Base-by-base conservation (phyloP, 768 basidiomycete genomes). In the Podaxis rugospora region DNA sequence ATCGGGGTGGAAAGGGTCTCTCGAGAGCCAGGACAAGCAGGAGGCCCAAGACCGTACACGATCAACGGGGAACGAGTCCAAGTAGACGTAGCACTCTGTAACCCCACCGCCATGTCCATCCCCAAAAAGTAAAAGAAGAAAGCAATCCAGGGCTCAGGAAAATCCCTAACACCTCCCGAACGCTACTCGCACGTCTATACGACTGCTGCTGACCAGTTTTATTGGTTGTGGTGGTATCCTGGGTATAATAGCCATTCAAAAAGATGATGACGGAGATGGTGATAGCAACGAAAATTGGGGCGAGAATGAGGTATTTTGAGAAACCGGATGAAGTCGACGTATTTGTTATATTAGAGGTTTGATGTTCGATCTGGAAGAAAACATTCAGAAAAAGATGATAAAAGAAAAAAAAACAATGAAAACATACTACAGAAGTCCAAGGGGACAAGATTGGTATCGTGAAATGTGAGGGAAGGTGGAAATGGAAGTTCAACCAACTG, bases 401-500 rank as follows among this genome's bases (percentile, higher is more conserved):
- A 32, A 36, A 46, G 27, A 2, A 23, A 23, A 27, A 40, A 51
- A 5, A 9, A 21, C 32, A 36, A 50, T 23, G 23, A 9, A 35
- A 57, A 55, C 2, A 75, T 62, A 91, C 89, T 68, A 91, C 90
- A 9, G 88, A 90, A 1, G 88, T 82, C 65, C 91, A 92, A 0
- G 89, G 90, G 0, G 90, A 92, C 16, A 92, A 70, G 3, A 92
- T 85, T 3, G 90, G 89, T 23, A 92, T 87, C 0, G 89, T 91
- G 69, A 90, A 90, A 68, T 90, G 90, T 1, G 81, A 76, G 0
- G 86, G 74, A 4, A 73, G 66, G 32, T 61, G 59, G 35, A 61
- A 28, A 40, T 61, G 52, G n/a, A 61, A 16, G 37, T 47, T 55
- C 9, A 61, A 36, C 27, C 44, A 35, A 27, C 57, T 42, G 4